Percentiles rank a stretch among this genome's conserved stretches.
Evolutionary conservation across 2,329 filamentous ascomycete genomes (phyloP).

Genomic region (Exophiala oligosperma): DNA sequence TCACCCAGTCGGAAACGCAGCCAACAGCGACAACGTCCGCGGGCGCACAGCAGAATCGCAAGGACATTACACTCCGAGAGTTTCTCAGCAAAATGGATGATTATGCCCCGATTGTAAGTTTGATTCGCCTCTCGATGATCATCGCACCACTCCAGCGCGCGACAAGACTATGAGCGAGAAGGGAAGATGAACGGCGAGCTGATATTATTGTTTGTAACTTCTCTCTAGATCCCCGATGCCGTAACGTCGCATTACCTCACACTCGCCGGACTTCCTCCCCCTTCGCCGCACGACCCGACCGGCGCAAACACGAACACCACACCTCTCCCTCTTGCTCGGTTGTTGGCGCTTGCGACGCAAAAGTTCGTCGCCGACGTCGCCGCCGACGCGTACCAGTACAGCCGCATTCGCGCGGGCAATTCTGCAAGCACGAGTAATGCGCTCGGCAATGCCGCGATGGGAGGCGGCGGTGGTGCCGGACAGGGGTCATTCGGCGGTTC

Average conservation of each 20-base stretch:
- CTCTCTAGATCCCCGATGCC: constrained; percentile 86
- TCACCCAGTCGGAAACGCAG: constrained; percentile 20
- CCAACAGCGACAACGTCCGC: constrained; percentile 14
- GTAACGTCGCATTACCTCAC: constrained; percentile 98
- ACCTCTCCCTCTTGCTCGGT: constrained; percentile 80
- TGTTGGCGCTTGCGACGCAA: constrained; percentile 95
- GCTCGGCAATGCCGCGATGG: constrained; percentile 70
- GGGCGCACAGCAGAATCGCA: constrained; percentile 64
- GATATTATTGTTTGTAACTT: constrained; percentile 1
- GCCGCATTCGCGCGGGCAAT: constrained; percentile 89
- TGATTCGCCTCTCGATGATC: neutral
- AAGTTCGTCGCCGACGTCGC: constrained; percentile 99
- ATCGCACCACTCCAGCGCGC: neutral
- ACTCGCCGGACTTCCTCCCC: constrained; percentile 87
- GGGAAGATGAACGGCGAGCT: neutral
- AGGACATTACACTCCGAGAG: constrained; percentile 88
- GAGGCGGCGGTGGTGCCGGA: constrained; percentile 56
- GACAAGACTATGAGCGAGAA: neutral
- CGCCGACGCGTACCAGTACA: constrained; percentile 96
- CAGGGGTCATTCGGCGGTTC: constrained; percentile 28
- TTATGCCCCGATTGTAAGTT: constrained; percentile 87
- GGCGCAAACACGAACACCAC: constrained; percentile 74
- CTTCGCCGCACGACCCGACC: constrained; percentile 72
- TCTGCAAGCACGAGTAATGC: constrained; percentile 84
- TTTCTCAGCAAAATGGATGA: constrained; percentile 97